Evolutionary conservation across 805 yeast genomes (phyloP), one percentile per base, ranked within the genome.

Genomic region (Metschnikowia peoriensis): DNA sequence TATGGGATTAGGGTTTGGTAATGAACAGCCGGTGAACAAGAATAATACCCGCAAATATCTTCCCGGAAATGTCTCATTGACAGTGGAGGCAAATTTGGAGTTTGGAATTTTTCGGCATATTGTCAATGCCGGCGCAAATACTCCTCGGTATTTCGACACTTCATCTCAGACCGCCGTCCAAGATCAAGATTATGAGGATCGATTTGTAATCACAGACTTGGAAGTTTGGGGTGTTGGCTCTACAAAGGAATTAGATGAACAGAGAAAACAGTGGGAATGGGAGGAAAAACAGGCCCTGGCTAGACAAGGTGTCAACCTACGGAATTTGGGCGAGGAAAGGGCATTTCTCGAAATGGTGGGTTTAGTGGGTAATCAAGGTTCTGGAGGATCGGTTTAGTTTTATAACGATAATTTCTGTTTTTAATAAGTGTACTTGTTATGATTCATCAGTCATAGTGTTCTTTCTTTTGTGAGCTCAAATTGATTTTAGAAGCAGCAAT

Each of bases 141-240:
- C 57, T 2, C 46, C 63, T 12, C 54, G 62, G 7, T 70, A 57
- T 53, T 73, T 72, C 59, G 47, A 63, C 11, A 55, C 50, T 15
- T 68, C 74, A 0, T n/a, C 38, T 1, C 69, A 66, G 44, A 38
- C 27, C 2, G 55, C 58, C 41, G 45, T 61, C 1, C 16, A 38
- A 1, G 8, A 38, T 9, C 58, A 57, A 58, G 70, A 67, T 58
- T 87, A 74, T 61, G 97, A 93, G 64, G 84, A 86, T 54, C 71
- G 89, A 46, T 83, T 93, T 61, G 65, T 78, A 50, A 81, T 93
- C 7, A 81, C 84, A 6, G 92, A 87, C 57, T 71, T 92, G 28
- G 97, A 92, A 64, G 96, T 91, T 0, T 88, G 94, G 92, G 98
- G 98, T 0, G 80, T 90, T 52, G 98, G 97, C 1, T 83, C 89